Evolutionary conservation across 371 early-diverging fungal species (phyloP).

Genomic region (Apophysomyces elegans): DNA sequence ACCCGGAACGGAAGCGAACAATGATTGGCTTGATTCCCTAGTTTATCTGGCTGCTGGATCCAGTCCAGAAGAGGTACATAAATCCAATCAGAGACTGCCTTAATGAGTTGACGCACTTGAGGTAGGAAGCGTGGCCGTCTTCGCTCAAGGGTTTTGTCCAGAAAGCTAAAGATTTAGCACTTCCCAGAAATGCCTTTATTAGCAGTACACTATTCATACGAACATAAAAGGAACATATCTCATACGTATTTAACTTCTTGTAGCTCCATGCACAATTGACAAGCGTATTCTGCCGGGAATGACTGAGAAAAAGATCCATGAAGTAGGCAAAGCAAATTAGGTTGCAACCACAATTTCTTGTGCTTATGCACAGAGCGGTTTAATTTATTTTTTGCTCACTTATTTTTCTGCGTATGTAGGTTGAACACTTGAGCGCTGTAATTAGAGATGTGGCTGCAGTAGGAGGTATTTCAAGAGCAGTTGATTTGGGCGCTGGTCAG

Average conservation of each 20-base stretch:
- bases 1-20: slow-evolving; percentile 11
- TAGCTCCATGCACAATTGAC: slow-evolving; percentile 6
- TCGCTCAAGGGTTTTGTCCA: slow-evolving; percentile 18
- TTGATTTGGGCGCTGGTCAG: slow-evolving; percentile 75
- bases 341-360: neutral
- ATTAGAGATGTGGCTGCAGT: slow-evolving; percentile 54
- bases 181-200: slow-evolving; percentile 9
- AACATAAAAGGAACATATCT: neutral
- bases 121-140: slow-evolving; percentile 17
- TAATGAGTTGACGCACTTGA: neutral
- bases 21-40: slow-evolving; percentile 19
- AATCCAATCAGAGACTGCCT: neutral
- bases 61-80: slow-evolving; percentile 2
- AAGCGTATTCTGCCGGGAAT: slow-evolving; percentile 23
- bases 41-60: slow-evolving; percentile 17
- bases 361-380: neutral
- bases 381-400: neutral
- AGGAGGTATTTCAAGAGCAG: slow-evolving; percentile 48
- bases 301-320: slow-evolving; percentile 31
- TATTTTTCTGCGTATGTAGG: slow-evolving; percentile 24
- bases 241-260: neutral
- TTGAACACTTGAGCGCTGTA: slow-evolving; percentile 62
- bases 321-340: slow-evolving; percentile 17
- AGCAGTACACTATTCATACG: slow-evolving; percentile 18
- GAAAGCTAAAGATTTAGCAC: slow-evolving; percentile 6